Evolutionary conservation across 192 early-diverging fungal species (phyloP).

Genomic region (Backusella circina): DNA sequence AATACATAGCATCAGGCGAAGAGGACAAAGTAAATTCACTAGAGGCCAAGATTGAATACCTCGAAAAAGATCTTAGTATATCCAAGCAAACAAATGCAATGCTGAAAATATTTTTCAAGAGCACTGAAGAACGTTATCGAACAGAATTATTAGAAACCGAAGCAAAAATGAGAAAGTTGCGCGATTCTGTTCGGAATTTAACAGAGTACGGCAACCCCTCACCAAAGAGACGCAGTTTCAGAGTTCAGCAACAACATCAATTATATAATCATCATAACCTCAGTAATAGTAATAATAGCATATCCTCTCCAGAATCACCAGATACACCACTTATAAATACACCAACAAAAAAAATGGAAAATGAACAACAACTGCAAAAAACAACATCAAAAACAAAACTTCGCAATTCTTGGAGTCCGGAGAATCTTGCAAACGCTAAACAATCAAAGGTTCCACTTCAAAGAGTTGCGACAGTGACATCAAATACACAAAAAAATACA

Average conservation of each 20-base stretch:
- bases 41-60: constrained; percentile 21
- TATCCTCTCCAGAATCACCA: neutral
- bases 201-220: constrained; percentile 27
- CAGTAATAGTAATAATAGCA: neutral
- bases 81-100: constrained; percentile 29
- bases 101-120: constrained; percentile 15
- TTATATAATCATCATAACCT: constrained; percentile 2
- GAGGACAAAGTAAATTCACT: constrained; percentile 24
- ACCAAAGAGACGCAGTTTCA: constrained; percentile 7
- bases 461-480: neutral
- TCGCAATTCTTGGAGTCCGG: neutral
- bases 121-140: constrained; percentile 20
- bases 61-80: constrained; percentile 24
- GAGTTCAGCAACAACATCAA: neutral
- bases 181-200: constrained; percentile 20
- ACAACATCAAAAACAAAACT: neutral
- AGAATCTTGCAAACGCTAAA: neutral
- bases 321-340: neutral
- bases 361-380: neutral
- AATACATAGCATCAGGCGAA: neutral
- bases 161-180: constrained; percentile 20
- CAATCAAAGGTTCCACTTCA: neutral
- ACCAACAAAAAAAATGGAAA: neutral
- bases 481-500: neutral
- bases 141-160: constrained; percentile 28